Conservation (phyloP, 345 rosid genomes). For the Aquilaria malaccensis region DNA sequence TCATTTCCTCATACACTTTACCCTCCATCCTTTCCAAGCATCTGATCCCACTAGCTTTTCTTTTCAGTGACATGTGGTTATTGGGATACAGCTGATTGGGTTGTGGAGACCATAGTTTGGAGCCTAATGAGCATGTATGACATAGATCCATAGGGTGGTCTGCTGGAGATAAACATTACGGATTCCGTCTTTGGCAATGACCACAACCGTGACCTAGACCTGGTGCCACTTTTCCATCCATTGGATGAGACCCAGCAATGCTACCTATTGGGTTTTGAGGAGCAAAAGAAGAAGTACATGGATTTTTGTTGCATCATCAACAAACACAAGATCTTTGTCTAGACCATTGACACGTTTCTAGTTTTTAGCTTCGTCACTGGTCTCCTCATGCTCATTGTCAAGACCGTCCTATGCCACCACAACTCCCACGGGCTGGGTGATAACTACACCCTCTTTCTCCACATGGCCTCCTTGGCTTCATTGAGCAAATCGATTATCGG, state of each 20-base stretch:
- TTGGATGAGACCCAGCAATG: constrained; percentile 98
- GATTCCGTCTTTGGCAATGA: constrained; percentile 98
- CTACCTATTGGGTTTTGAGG: constrained; percentile 86
- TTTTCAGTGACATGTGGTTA: neutral
- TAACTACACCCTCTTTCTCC: constrained; percentile 85
- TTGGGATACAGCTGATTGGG: too few species aligned
- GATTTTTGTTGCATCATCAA: constrained; percentile 95
- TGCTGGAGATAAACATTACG: constrained; percentile 80
- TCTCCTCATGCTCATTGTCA: constrained; percentile 66
- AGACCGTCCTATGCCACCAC: constrained; percentile 75
- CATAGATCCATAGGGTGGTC: constrained; percentile 97
- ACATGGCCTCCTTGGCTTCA: constrained; percentile 61
- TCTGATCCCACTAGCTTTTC: neutral
- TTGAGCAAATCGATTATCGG: constrained; percentile 74
- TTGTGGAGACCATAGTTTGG: constrained; percentile 15
- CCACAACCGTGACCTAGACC: constrained; percentile 76
- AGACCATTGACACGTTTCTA: constrained; percentile 73
- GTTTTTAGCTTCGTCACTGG: constrained; percentile 59
- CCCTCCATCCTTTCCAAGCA: neutral
- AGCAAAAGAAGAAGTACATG: constrained; percentile 90
- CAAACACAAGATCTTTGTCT: constrained; percentile 88
- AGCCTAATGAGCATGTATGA: constrained; percentile 62
- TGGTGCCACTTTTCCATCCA: constrained; percentile 73
- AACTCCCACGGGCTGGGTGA: constrained; percentile 49
- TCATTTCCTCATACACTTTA: too few species aligned